These are phyloP conservation scores for Penicillium argentinense DNA, from an alignment of 495 filamentous ascomycete species.

Conservation along the genomic window DNA sequence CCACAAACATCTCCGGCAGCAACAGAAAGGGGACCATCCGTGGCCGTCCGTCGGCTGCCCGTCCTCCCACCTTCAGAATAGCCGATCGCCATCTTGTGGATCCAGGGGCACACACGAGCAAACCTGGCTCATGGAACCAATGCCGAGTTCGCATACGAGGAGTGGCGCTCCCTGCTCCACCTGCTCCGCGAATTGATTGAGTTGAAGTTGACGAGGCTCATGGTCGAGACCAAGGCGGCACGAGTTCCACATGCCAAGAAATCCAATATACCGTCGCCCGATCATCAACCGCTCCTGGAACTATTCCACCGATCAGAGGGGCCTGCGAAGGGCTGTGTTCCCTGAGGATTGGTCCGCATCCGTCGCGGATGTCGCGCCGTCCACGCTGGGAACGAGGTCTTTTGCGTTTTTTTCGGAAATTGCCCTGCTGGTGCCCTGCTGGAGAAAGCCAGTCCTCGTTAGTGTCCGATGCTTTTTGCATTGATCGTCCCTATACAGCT, in stretches of 20 bases:
- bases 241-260: slow-evolving; percentile 19
- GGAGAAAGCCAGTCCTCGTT: too few species aligned
- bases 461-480: too few species aligned
- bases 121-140: slow-evolving; percentile 8
- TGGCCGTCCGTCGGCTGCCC: background rate
- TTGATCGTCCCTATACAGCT: too few species aligned
- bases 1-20: too few species aligned
- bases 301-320: background rate
- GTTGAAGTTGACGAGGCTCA: slow-evolving; percentile 1
- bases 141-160: slow-evolving; percentile 2
- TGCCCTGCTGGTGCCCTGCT: background rate
- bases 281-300: slow-evolving; percentile 1
- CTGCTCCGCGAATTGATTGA: slow-evolving; percentile 19
- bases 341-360: slow-evolving; percentile 1
- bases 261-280: slow-evolving; percentile 15
- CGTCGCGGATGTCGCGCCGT: background rate
- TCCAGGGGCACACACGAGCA: background rate
- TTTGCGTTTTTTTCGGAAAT: slow-evolving; percentile 7
- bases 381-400: background rate
- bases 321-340: background rate
- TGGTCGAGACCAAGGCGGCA: slow-evolving; percentile 21
- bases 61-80: background rate
- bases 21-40: background rate
- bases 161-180: slow-evolving; percentile 5
- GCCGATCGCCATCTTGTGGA: background rate